phyloP scores from a whole-genome alignment of 2,329 filamentous ascomycete genomes.

The Torrubiellomyces zombiae region DNA sequence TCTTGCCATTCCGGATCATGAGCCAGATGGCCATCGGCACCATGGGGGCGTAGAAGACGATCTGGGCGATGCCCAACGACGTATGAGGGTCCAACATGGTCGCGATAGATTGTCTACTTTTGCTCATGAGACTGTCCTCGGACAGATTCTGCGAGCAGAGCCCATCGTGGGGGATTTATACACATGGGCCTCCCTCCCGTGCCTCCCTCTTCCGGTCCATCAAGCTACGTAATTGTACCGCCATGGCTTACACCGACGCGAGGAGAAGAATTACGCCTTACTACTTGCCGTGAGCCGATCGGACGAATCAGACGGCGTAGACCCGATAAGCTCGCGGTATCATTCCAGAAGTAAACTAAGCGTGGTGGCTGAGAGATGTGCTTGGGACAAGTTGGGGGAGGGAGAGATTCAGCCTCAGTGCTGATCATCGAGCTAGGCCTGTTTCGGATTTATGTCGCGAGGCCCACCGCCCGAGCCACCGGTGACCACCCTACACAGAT shows the following conservation, averaged over 20 bases:
- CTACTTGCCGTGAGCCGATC: slow-evolving; percentile 1
- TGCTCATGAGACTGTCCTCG: too few relatives aligned
- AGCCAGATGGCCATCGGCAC: slow-evolving; percentile 9
- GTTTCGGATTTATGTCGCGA: slow-evolving; percentile 1
- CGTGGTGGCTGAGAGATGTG: background rate
- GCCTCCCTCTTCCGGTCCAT: too few relatives aligned
- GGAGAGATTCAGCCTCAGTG: too few relatives aligned
- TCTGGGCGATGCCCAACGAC: slow-evolving; percentile 10
- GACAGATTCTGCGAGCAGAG: too few relatives aligned
- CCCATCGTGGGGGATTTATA: slow-evolving; percentile 1
- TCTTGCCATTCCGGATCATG: slow-evolving; percentile 10
- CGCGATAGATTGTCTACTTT: too few relatives aligned
- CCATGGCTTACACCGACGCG: too few relatives aligned
- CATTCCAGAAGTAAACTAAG: slow-evolving; percentile 1
- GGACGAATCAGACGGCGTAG: slow-evolving; percentile 1
- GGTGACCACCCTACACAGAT: too few relatives aligned
- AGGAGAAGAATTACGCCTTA: too few relatives aligned
- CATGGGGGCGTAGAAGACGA: slow-evolving; percentile 11
- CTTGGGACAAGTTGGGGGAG: too few relatives aligned
- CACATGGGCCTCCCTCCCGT: background rate
- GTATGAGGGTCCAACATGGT: slow-evolving; percentile 8
- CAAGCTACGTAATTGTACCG: too few relatives aligned
- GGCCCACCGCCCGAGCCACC: too few relatives aligned
- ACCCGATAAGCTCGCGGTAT: slow-evolving; percentile 1
- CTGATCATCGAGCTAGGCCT: background rate